phyloP scores from a whole-genome alignment of 164 flowering plant species.

The Stephania yunnanensis region DNA sequence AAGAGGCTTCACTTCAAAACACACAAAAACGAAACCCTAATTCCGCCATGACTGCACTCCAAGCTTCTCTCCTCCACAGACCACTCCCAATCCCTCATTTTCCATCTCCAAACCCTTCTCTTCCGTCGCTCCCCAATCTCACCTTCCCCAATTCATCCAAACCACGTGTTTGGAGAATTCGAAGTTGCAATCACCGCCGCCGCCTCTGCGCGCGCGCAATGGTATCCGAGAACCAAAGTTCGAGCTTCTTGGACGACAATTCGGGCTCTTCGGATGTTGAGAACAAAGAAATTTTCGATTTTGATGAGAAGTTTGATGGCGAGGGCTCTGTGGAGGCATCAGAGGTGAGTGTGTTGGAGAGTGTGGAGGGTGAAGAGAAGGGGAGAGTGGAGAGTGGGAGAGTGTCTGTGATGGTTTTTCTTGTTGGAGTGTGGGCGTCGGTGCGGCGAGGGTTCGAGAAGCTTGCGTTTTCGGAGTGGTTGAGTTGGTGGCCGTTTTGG shows the following conservation, averaged over 20 bases:
- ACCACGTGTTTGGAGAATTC: not conserved
- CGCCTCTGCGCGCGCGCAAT: not conserved
- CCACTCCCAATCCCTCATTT: conserved; percentile 24
- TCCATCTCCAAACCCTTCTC: conserved; percentile 13
- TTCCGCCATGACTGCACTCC: conserved; percentile 45
- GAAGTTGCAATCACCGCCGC: not conserved
- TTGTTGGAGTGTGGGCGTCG: conserved; percentile 51
- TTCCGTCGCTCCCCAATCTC: not conserved
- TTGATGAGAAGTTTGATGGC: conserved; percentile 14
- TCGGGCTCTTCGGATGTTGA: conserved; percentile 10
- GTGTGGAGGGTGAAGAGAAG: conserved; percentile 6
- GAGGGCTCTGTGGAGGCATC: conserved; percentile 4
- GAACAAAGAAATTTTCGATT: not conserved
- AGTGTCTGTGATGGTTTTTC: conserved; percentile 48
- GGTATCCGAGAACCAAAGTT: conserved; percentile 9
- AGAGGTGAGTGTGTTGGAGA: conserved; percentile 5
- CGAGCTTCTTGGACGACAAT: conserved; percentile 6
- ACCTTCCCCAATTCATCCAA: not conserved
- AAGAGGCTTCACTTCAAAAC: not conserved
- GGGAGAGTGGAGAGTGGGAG: conserved; percentile 18
- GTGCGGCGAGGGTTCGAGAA: conserved; percentile 40
- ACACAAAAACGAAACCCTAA: conserved; percentile 21
- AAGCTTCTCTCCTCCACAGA: conserved; percentile 50
- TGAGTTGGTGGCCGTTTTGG: conserved; percentile 86
- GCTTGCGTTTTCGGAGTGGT: conserved; percentile 39